Conservation (phyloP, 306 rosid genomes). For the Medicago arabica region DNA sequence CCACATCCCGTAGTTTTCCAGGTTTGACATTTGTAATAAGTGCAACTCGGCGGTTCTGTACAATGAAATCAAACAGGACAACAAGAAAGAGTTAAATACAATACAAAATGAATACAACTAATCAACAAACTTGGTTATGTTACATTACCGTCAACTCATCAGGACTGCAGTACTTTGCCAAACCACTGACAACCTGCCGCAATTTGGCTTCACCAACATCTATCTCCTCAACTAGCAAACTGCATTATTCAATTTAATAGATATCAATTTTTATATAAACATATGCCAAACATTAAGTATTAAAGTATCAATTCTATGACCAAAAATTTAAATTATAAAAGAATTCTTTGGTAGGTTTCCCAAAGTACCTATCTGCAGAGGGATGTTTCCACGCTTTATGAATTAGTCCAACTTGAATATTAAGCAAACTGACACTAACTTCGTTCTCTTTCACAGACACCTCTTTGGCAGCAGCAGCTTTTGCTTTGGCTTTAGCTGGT, state of each 20-base stretch:
- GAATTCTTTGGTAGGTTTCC: slow-evolving; percentile 8
- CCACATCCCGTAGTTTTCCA: slow-evolving; percentile 92
- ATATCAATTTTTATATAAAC: slow-evolving; percentile 25
- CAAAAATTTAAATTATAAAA: neutral
- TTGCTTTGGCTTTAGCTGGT: slow-evolving; percentile 63
- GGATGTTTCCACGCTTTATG: slow-evolving; percentile 99
- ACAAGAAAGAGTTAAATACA: slow-evolving; percentile 15
- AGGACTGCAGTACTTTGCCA: slow-evolving; percentile 84
- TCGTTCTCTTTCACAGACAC: slow-evolving; percentile 73
- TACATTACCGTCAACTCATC: slow-evolving; percentile 77
- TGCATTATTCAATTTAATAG: slow-evolving; percentile 42
- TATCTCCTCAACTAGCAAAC: slow-evolving; percentile 97
- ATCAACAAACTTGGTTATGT: slow-evolving; percentile 7
- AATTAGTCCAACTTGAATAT: slow-evolving; percentile 86
- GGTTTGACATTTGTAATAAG: slow-evolving; percentile 95
- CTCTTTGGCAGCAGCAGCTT: slow-evolving; percentile 51
- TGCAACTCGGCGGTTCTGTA: slow-evolving; percentile 81
- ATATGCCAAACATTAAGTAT: slow-evolving; percentile 28
- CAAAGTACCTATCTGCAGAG: slow-evolving; percentile 87
- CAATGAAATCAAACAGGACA: slow-evolving; percentile 31
- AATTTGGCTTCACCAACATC: slow-evolving; percentile 85
- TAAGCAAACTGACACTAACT: slow-evolving; percentile 84
- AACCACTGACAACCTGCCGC: slow-evolving; percentile 95
- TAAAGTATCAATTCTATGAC: slow-evolving; percentile 11
- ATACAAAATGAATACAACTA: slow-evolving; percentile 28